phyloP scores from a whole-genome alignment of 768 basidiomycete genomes.

The Rhodotorula taiwanensis region DNA sequence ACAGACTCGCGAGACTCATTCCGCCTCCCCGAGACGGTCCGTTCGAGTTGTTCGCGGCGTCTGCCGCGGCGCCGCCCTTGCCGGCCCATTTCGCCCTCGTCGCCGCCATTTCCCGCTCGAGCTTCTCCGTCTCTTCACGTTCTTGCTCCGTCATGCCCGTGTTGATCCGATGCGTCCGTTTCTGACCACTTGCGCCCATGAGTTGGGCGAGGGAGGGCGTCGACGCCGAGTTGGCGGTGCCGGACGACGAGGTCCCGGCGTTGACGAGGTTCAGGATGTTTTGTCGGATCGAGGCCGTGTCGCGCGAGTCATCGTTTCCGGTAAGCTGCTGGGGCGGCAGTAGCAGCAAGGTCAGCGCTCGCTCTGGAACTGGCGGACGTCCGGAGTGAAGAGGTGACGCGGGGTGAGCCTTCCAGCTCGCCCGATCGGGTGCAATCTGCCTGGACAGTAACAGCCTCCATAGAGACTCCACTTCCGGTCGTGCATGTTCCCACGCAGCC shows the following conservation, averaged over 20 bases:
- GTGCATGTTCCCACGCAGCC: too few relatives aligned
- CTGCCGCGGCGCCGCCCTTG: slow-evolving; percentile 4
- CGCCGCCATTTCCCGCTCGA: slow-evolving; percentile 32
- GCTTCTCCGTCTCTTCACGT: slow-evolving; percentile 18
- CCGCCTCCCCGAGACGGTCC: not conserved
- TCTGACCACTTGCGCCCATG: slow-evolving; percentile 23
- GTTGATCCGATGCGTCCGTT: slow-evolving; percentile 16
- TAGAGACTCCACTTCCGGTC: too few relatives aligned
- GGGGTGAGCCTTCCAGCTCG: not conserved
- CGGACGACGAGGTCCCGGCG: not conserved
- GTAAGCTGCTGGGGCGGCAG: too few relatives aligned
- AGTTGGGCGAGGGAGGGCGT: slow-evolving; percentile 28
- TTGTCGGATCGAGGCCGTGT: slow-evolving; percentile 17
- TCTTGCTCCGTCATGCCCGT: slow-evolving; percentile 23
- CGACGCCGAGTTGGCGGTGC: not conserved
- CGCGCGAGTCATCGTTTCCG: slow-evolving; percentile 22
- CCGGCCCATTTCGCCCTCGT: slow-evolving; percentile 20
- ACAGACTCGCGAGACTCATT: slow-evolving; percentile 18
- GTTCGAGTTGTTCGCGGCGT: too few relatives aligned
- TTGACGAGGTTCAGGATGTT: slow-evolving; percentile 31
- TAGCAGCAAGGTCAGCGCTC: slow-evolving; percentile 6
- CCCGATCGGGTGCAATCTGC: not conserved
- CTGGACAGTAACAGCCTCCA: too few relatives aligned
- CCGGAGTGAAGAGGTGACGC: not conserved
- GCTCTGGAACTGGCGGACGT: slow-evolving; percentile 7